phyloP scores from a whole-genome alignment of 129 eudicot species.

The sunflower (Helianthus annuus) region DNA sequence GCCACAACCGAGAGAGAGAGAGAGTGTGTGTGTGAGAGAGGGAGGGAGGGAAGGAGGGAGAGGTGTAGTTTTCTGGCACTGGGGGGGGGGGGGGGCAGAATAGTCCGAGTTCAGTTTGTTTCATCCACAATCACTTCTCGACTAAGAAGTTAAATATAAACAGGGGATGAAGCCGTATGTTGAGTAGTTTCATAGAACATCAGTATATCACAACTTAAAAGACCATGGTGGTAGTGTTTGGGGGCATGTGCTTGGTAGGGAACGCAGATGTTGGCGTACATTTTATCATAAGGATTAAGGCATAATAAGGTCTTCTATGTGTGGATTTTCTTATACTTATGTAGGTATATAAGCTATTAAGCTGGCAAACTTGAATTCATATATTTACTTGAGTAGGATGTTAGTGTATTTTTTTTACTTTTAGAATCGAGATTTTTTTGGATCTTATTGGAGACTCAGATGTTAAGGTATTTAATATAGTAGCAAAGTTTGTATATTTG shows the following conservation, averaged over 20 bases:
- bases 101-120: background rate
- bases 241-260: background rate
- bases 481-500: background rate
- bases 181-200: background rate
- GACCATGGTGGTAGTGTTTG: background rate
- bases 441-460: background rate
- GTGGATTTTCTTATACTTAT: background rate
- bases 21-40: background rate
- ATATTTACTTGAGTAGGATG: background rate
- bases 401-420: background rate
- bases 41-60: too few species aligned
- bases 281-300: background rate
- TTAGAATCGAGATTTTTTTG: slow-evolving; percentile 3
- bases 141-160: background rate
- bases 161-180: background rate
- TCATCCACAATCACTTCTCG: background rate
- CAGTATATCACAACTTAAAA: background rate
- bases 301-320: background rate
- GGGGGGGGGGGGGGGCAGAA: background rate
- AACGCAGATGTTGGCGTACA: background rate
- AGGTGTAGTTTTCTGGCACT: background rate
- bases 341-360: slow-evolving; percentile 12
- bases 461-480: background rate
- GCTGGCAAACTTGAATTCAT: slow-evolving; percentile 6
- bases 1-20: slow-evolving; percentile 9